These are phyloP conservation scores for Enterocytospora artemiae DNA, from an alignment of 371 early-diverging fungal genomes.

Conservation along the genomic window DNA sequence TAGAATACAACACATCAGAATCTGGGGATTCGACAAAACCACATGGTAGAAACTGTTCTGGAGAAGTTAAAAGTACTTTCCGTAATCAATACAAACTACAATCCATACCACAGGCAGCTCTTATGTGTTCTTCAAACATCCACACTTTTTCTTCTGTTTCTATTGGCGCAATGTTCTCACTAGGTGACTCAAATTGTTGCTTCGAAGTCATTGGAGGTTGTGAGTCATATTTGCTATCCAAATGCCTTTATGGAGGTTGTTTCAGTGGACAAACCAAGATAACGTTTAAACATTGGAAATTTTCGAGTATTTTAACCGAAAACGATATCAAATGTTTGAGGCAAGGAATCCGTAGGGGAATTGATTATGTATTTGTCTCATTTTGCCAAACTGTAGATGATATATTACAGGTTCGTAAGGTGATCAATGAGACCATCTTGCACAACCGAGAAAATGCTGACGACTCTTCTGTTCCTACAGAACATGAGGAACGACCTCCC, in stretches of 20 bases:
- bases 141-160: too few relatives aligned
- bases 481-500: too few relatives aligned
- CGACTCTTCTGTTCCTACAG: constrained; percentile 59
- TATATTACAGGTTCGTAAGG: constrained; percentile 67
- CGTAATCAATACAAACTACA: constrained; percentile 69
- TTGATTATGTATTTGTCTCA: constrained; percentile 88
- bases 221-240: constrained; percentile 59
- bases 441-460: too few relatives aligned
- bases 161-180: too few relatives aligned
- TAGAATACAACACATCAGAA: neutral
- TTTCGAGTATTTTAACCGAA: constrained; percentile 77
- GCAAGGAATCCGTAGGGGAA: constrained; percentile 74
- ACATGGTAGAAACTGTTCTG: constrained; percentile 69
- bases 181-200: constrained; percentile 62
- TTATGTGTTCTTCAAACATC: too few relatives aligned
- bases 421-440: constrained; percentile 69
- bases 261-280: constrained; percentile 72
- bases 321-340: constrained; percentile 76
- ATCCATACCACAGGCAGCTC: too few relatives aligned
- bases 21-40: constrained; percentile 19
- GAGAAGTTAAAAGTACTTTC: constrained; percentile 70
- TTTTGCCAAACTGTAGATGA: constrained; percentile 80
- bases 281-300: constrained; percentile 70
- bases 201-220: constrained; percentile 58
- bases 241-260: constrained; percentile 66